Conservation (phyloP, 140 eudicot species). For the Senecio squalidus region DNA sequence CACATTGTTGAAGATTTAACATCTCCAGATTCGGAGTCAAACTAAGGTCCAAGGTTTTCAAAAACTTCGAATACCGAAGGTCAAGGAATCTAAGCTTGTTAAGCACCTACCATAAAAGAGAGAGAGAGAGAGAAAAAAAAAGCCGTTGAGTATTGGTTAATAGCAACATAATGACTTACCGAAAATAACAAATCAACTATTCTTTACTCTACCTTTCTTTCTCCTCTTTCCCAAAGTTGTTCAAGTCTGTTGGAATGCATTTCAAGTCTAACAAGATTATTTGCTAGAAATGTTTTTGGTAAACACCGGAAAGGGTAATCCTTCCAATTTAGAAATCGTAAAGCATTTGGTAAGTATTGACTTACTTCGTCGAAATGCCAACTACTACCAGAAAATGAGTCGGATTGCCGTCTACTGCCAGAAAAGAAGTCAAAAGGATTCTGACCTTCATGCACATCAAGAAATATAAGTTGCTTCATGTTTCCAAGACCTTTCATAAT, state of each 20-base stretch:
- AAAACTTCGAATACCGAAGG: neutral
- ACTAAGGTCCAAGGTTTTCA: slow-evolving; percentile 1
- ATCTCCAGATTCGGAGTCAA: neutral
- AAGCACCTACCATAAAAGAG: slow-evolving; percentile 9
- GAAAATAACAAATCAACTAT: neutral
- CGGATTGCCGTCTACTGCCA: neutral
- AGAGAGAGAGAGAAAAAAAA: neutral
- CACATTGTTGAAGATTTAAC: neutral
- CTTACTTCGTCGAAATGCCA: neutral
- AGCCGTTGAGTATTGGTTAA: neutral
- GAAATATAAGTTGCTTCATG: slow-evolving; percentile 10
- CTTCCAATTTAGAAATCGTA: neutral
- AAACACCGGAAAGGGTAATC: neutral
- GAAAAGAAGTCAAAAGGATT: no score
- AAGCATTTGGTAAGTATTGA: slow-evolving; percentile 11
- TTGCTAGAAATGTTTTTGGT: slow-evolving; percentile 10
- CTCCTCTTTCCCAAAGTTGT: slow-evolving; percentile 10
- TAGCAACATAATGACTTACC: neutral
- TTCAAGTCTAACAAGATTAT: slow-evolving; percentile 8
- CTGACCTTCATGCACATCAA: slow-evolving; percentile 1
- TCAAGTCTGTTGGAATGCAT: neutral
- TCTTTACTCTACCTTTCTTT: slow-evolving; percentile 8
- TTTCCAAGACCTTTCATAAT: slow-evolving; percentile 10
- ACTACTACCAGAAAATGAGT: neutral
- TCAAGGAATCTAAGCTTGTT: slow-evolving; percentile 8